These are phyloP conservation scores for Tetradesmus lagerheimii DNA, from an alignment of 139 green algal species.

Conservation along the genomic window DNA sequence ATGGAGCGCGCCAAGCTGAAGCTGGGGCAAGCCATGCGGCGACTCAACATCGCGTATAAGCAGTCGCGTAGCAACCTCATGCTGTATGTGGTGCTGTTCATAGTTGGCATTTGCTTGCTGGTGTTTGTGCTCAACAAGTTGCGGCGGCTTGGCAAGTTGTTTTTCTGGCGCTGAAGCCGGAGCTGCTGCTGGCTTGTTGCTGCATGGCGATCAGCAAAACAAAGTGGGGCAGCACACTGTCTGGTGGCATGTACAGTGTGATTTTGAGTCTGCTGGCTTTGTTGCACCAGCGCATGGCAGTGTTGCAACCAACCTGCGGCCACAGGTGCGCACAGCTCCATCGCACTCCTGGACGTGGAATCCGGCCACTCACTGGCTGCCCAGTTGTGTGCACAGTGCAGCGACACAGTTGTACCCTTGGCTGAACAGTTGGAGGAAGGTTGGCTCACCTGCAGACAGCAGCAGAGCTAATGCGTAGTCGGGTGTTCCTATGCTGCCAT, in stretches of 20 bases:
- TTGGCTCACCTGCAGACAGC: too few species aligned
- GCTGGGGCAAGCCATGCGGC: constrained; percentile 22
- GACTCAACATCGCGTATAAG: constrained; percentile 37
- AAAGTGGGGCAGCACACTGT: background rate
- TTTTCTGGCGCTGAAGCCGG: background rate
- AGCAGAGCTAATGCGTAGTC: too few species aligned
- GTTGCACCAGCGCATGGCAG: background rate
- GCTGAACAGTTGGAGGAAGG: too few species aligned
- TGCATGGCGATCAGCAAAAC: background rate
- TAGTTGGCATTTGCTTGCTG: constrained; percentile 18
- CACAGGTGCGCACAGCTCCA: background rate
- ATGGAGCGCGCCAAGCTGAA: constrained; percentile 50
- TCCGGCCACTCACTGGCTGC: too few species aligned
- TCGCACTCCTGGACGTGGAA: too few species aligned
- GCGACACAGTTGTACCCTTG: too few species aligned
- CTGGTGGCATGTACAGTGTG: background rate
- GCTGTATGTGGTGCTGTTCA: constrained; percentile 50
- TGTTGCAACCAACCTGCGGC: background rate
- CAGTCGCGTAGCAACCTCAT: constrained; percentile 46
- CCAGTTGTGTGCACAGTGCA: too few species aligned
- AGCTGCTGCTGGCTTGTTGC: background rate
- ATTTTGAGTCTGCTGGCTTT: background rate
- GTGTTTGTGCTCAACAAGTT: constrained; percentile 47
- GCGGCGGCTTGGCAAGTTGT: constrained; percentile 1
- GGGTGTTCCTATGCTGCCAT: too few species aligned